Conservation (phyloP, 225 moss, liverwort and hornwort genomes). For the Pleurozium schreberi region DNA sequence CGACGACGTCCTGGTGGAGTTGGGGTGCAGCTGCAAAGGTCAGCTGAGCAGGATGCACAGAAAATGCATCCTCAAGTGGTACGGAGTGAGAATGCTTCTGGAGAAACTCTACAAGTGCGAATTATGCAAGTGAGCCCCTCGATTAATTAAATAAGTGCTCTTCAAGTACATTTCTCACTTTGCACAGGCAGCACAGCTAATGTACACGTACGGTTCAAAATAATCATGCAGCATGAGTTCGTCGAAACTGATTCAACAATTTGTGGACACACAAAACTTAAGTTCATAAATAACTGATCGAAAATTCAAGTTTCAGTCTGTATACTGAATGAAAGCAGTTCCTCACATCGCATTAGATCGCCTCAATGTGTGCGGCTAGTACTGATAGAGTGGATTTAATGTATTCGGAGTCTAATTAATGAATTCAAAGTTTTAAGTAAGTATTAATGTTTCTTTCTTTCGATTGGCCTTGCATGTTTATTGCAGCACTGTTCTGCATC, state of each 20-base stretch:
- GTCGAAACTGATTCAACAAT: not conserved
- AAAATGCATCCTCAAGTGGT: slow-evolving; percentile 1
- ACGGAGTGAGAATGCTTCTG: not conserved
- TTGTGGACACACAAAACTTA: too few relatives aligned
- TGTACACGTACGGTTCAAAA: not conserved
- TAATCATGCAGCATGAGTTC: not conserved
- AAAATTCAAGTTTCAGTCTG: not conserved
- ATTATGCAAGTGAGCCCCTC: not conserved
- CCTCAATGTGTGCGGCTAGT: too few relatives aligned
- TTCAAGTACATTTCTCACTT: not conserved
- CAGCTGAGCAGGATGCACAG: not conserved
- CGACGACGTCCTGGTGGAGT: not conserved
- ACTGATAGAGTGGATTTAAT: not conserved
- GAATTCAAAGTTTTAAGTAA: too few relatives aligned
- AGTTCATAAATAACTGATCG: too few relatives aligned
- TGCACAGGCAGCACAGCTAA: not conserved
- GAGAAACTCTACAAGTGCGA: not conserved
- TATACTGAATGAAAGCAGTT: not conserved
- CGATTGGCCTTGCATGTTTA: too few relatives aligned
- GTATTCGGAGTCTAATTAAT: not conserved
- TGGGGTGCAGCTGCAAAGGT: not conserved
- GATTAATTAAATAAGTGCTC: not conserved
- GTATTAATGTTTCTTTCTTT: not conserved
- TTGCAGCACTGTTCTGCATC: not conserved
- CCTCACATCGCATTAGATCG: not conserved